Conservation (phyloP, 306 rosid species). For the Abrus pulchellus region DNA sequence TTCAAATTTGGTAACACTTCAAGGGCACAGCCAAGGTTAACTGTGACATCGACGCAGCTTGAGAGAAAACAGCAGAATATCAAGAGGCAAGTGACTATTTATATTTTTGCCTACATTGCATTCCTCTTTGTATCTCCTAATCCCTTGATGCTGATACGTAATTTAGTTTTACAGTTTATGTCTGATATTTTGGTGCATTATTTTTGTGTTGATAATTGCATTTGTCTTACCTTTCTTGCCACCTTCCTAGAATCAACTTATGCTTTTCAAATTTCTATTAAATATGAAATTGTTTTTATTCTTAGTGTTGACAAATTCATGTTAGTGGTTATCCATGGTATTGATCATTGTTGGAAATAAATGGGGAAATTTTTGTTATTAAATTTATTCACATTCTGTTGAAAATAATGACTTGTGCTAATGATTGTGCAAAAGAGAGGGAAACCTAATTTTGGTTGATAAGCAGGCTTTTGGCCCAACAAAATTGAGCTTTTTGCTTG, state of each 20-base stretch:
- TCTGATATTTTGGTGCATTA: conserved; percentile 11
- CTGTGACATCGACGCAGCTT: conserved; percentile 13
- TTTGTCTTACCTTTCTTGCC: background rate
- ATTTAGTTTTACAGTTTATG: conserved; percentile 25
- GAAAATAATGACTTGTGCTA: background rate
- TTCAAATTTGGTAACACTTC: conserved; percentile 21
- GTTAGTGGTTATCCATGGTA: background rate
- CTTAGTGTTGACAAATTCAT: conserved; percentile 5
- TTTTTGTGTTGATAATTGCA: conserved; percentile 8
- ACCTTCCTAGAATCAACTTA: conserved; percentile 13
- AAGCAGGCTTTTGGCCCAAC: background rate
- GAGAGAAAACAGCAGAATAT: conserved; percentile 32
- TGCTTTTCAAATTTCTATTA: conserved; percentile 11
- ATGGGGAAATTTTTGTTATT: background rate
- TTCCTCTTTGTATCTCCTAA: conserved; percentile 36
- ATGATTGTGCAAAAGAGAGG: conserved; percentile 13
- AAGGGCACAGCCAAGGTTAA: conserved; percentile 20
- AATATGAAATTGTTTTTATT: background rate
- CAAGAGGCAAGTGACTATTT: conserved; percentile 57
- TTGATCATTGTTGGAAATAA: conserved; percentile 27
- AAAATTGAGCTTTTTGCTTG: conserved; percentile 3
- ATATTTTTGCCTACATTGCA: conserved; percentile 16
- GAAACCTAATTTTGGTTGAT: conserved; percentile 13
- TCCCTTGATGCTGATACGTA: conserved; percentile 22
- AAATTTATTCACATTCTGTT: background rate